Base-by-base conservation (phyloP, 768 basidiomycete genomes). In the Naganishia friedmannii region DNA sequence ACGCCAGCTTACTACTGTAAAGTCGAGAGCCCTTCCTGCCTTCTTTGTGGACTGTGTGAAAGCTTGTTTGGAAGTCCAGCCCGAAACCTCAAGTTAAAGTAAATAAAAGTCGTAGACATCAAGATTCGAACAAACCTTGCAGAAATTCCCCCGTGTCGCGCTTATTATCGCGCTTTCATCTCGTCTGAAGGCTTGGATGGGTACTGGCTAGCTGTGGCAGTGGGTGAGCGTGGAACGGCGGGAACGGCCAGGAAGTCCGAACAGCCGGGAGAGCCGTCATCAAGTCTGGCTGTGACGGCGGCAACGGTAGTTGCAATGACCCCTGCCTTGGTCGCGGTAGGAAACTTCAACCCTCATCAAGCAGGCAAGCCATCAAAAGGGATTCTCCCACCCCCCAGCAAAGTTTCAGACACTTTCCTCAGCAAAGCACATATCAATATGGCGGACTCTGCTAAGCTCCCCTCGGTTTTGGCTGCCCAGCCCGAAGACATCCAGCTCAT, bases 401-500 rank as follows among this genome's bases (percentile, higher is more conserved):
- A 34, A 19, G 55, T 23, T 28, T 45, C 26, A 37, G 37, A 63
- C 39, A 51, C 48, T 51, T 51, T 51, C 48, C 48, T 51, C 48
- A 51, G 48, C 48, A 51, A n/a, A 63, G 39, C 68, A 60, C 46
- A 39, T 56, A n/a, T 69, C 68, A 69, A 69, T 48, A 80, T 79
- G 78, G 77, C 78, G 53, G 60, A 75, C 73, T 63, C 60, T 63
- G 77, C 70, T 71, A 96, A 96, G 87, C 87, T 97, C 76, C 95
- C 95, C 77, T 89, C 93, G 78, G 87, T 90, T 76, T 88, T 99
- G 78, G 88, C 88, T 80, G 91, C 93, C 54, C 94, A 93, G 67
- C 94, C 98, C 83, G 94, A 97, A 85, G 95, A 98, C 83, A 94
- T 97, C 77, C 91, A 91, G 83, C 88, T 92, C 76, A 86, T 98